Conservation (phyloP, 192 early-diverging fungal species). For the Pilobolus umbonatus region DNA sequence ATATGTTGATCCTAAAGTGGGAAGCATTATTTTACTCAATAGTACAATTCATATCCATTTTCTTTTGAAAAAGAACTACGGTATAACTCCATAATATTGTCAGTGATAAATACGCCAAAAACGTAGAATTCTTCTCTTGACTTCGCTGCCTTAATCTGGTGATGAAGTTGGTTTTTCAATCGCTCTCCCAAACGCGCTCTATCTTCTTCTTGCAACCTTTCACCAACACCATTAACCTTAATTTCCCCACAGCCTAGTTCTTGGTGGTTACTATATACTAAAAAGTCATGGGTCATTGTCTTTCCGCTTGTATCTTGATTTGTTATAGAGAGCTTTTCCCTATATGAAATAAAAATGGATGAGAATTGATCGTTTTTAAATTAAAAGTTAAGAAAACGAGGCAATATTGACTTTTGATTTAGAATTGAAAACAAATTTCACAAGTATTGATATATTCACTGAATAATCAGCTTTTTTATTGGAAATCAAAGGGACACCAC, state of each 20-base stretch:
- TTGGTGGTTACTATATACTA: constrained; percentile 5
- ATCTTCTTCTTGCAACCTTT: constrained; percentile 10
- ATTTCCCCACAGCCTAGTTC: constrained; percentile 7
- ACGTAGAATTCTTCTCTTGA: not conserved
- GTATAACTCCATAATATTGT: constrained; percentile 7
- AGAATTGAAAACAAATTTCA: constrained; percentile 11
- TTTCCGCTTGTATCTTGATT: not conserved
- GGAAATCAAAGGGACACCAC: constrained; percentile 7
- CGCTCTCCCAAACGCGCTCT: constrained; percentile 2
- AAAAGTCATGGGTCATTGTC: constrained; percentile 1
- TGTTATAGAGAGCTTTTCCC: not conserved
- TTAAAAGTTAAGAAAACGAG: constrained; percentile 5
- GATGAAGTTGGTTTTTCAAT: constrained; percentile 2
- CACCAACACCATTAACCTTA: not conserved
- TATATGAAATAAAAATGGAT: not conserved
- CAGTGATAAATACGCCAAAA: constrained; percentile 5
- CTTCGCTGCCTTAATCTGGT: constrained; percentile 1
- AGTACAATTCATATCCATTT: constrained; percentile 3
- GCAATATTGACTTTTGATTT: constrained; percentile 12
- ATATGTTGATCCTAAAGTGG: constrained; percentile 1
- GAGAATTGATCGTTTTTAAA: constrained; percentile 5
- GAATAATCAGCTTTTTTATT: constrained; percentile 10
- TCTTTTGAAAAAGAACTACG: constrained; percentile 7
- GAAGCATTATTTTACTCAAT: not conserved
- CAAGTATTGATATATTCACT: constrained; percentile 9